A percentile compares a stretch with the other conserved stretches of the same genome.
phyloP scores from a whole-genome alignment of 2,329 filamentous ascomycete species.

The Ceratocystis lukuohia region DNA sequence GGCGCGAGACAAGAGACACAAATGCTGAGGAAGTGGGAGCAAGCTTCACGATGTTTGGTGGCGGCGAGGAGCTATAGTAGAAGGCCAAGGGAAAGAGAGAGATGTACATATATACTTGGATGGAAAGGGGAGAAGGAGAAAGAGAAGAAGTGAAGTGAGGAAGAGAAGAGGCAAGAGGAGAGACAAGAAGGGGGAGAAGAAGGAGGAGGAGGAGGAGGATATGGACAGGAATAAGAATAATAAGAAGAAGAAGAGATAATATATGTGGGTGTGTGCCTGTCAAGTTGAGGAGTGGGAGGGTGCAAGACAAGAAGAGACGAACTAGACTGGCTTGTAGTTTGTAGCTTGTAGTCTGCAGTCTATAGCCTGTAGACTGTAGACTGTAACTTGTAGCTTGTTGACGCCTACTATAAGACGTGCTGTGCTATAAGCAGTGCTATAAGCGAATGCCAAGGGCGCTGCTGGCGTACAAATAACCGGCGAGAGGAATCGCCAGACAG shows the following conservation, averaged over 20 bases:
- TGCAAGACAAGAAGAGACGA: background rate
- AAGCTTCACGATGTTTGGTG: no score
- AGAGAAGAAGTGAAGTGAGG: background rate
- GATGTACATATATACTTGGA: no score
- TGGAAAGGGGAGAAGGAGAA: no score
- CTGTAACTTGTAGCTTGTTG: background rate
- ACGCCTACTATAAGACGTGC: background rate
- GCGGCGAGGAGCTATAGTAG: no score
- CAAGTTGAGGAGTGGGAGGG: background rate
- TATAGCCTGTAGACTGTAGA: background rate
- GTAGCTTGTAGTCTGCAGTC: background rate
- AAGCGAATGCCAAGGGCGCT: no score
- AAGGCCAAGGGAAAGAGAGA: no score
- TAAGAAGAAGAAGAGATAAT: background rate
- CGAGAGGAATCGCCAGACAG: no score
- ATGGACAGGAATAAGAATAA: background rate
- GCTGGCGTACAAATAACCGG: no score
- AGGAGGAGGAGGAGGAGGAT: background rate
- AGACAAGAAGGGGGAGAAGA: background rate
- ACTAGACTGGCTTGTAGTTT: background rate
- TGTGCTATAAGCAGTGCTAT: background rate
- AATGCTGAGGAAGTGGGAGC: conserved; percentile 18
- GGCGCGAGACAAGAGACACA: background rate
- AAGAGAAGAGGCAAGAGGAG: background rate
- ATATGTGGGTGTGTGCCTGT: background rate